phyloP scores from a whole-genome alignment of 164 flowering plant species.

The Kingdonia uniflora region DNA sequence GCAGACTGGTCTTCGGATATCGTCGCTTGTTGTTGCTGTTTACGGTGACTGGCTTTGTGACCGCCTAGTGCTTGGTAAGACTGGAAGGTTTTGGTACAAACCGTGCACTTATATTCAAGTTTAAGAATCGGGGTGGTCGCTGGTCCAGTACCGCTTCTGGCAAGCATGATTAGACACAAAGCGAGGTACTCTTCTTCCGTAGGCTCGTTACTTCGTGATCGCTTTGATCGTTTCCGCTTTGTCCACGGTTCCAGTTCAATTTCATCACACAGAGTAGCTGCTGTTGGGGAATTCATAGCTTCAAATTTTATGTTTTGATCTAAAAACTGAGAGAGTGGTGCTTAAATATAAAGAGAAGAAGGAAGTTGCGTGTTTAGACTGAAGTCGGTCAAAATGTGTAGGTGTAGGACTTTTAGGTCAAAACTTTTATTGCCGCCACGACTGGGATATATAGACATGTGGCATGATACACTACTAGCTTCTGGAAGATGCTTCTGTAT shows the following conservation, averaged over 20 bases:
- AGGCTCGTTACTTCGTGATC: constrained; percentile 19
- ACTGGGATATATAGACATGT: too few species aligned
- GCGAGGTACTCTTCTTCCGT: constrained; percentile 60
- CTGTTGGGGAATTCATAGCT: constrained; percentile 33
- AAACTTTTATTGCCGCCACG: too few species aligned
- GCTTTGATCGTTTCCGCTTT: constrained; percentile 50
- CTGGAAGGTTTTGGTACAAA: constrained; percentile 57
- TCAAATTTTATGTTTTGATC: too few species aligned
- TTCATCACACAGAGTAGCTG: constrained; percentile 14
- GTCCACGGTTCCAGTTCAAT: constrained; percentile 31
- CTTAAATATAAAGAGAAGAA: too few species aligned
- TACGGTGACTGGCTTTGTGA: constrained; percentile 86
- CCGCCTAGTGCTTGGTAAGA: constrained; percentile 90
- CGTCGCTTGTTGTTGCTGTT: constrained; percentile 8
- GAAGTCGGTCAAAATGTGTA: too few species aligned
- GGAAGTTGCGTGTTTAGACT: too few species aligned
- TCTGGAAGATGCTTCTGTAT: too few species aligned
- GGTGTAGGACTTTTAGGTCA: too few species aligned
- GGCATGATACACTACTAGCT: too few species aligned
- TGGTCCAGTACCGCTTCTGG: constrained; percentile 14
- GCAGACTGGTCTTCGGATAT: constrained; percentile 6
- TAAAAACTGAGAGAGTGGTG: too few species aligned
- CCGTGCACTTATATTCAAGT: constrained; percentile 39
- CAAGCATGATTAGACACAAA: constrained; percentile 56
- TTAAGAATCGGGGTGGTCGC: constrained; percentile 10